Conservation (phyloP, 805 yeast genomes). For the Saturnispora silvae region DNA sequence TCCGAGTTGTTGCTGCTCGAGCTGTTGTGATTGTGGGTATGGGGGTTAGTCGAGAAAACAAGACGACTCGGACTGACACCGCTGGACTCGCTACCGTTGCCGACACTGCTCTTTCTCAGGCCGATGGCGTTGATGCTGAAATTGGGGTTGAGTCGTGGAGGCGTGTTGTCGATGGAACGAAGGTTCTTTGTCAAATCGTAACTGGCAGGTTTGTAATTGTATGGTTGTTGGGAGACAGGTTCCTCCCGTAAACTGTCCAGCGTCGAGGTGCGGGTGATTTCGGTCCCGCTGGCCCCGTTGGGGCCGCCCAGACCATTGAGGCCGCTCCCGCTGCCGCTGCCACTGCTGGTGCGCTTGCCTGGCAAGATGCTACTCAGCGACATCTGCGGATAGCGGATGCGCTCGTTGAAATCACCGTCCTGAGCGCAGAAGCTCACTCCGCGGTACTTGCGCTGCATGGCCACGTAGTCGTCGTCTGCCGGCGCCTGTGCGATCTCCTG, state of each 20-base stretch:
- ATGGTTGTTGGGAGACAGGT: no score
- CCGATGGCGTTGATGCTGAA: conserved; percentile 1
- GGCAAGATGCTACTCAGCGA: conserved; percentile 13
- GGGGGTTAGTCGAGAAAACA: no score
- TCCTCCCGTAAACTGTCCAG: conserved; percentile 9
- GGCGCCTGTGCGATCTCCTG: conserved; percentile 22
- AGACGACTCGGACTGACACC: conserved; percentile 1
- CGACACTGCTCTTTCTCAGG: background rate
- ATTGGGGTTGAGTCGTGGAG: conserved; percentile 2
- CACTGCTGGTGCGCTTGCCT: background rate
- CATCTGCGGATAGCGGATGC: conserved; percentile 46
- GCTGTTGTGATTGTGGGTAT: background rate
- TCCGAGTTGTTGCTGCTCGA: background rate
- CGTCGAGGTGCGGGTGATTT: background rate
- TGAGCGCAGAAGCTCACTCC: conserved; percentile 24
- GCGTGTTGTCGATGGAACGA: conserved; percentile 19
- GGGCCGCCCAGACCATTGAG: no score
- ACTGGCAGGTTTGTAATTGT: conserved; percentile 34
- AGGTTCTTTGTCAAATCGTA: conserved; percentile 35
- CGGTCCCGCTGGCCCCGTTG: background rate
- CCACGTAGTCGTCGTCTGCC: conserved; percentile 23
- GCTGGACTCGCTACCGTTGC: background rate
- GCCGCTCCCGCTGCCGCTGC: background rate
- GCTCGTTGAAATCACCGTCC: conserved; percentile 37
- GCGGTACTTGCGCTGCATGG: conserved; percentile 22